These are phyloP conservation scores for Microbotryomycetes sp. DNA, from an alignment of 1,284 basidiomycete species.

Conservation along the genomic window DNA sequence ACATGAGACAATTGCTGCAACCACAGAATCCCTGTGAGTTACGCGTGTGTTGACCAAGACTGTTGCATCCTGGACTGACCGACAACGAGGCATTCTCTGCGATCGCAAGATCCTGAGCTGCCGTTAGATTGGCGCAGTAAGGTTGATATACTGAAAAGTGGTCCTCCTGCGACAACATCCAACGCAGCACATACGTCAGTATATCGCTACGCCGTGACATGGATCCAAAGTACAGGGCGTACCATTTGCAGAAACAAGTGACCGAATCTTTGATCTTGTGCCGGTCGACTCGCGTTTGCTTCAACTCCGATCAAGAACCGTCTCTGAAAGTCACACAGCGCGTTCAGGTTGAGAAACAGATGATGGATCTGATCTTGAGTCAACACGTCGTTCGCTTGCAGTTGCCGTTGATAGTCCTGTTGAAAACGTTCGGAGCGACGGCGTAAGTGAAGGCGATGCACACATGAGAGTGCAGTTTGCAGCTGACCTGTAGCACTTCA, in stretches of 20 bases:
- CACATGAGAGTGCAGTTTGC: neutral
- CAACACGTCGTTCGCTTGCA: slow-evolving; percentile 74
- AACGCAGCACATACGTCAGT: neutral
- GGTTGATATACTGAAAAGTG: slow-evolving; percentile 93
- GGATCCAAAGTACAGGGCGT: slow-evolving; percentile 17
- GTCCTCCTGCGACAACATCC: slow-evolving; percentile 60
- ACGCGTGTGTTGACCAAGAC: neutral
- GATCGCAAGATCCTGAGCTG: slow-evolving; percentile 76
- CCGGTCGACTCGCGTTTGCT: slow-evolving; percentile 62
- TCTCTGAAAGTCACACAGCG: slow-evolving; percentile 92
- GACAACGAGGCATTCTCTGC: slow-evolving; percentile 74
- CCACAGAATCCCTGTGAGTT: neutral
- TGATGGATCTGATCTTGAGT: slow-evolving; percentile 91
- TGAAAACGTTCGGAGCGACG: neutral
- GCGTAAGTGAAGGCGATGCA: neutral
- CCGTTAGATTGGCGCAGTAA: slow-evolving; percentile 93
- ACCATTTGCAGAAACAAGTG: slow-evolving; percentile 59
- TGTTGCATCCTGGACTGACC: slow-evolving; percentile 46
- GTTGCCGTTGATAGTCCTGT: slow-evolving; percentile 45
- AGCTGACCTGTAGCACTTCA: slow-evolving; percentile 83
- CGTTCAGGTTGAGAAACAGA: slow-evolving; percentile 91
- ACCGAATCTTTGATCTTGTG: slow-evolving; percentile 56
- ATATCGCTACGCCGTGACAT: neutral
- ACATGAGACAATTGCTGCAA: slow-evolving; percentile 35
- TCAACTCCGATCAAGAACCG: slow-evolving; percentile 93